Evolutionary conservation across 129 eudicot genomes (phyloP).

Genomic region (Chrysanthemum lavandulifolium): DNA sequence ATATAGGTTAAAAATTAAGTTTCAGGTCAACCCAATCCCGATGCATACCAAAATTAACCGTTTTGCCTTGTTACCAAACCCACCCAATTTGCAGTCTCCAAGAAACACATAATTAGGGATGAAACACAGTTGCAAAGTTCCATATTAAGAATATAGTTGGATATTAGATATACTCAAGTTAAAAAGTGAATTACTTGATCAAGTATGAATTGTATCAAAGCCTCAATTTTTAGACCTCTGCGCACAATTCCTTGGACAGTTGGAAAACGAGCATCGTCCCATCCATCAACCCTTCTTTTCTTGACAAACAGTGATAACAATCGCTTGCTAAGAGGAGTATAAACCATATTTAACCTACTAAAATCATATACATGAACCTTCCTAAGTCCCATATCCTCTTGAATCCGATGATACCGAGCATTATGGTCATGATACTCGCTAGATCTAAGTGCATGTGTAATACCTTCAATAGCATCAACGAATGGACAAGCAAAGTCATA

Average conservation of each 20-base stretch:
- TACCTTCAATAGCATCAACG: conserved; percentile 70
- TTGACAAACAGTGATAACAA: neutral
- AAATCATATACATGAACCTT: conserved; percentile 69
- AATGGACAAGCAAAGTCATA: conserved; percentile 78
- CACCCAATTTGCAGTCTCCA: too few species aligned
- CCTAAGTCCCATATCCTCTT: conserved; percentile 63
- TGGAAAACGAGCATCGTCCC: conserved; percentile 1
- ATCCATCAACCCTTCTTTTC: neutral
- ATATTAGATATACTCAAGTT: too few species aligned
- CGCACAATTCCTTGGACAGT: conserved; percentile 2
- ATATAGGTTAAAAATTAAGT: too few species aligned
- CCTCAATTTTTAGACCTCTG: conserved; percentile 9
- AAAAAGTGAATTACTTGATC: neutral
- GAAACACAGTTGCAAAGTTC: too few species aligned
- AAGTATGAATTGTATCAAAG: neutral
- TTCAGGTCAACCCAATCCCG: neutral
- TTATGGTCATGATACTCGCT: conserved; percentile 79
- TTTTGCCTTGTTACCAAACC: too few species aligned
- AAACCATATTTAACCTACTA: conserved; percentile 52
- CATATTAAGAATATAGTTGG: too few species aligned
- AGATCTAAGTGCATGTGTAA: conserved; percentile 72
- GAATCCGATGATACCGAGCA: conserved; percentile 69
- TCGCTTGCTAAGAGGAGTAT: conserved; percentile 5
- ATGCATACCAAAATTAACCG: too few species aligned
- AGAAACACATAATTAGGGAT: too few species aligned